These are phyloP conservation scores for Barnettozyma californica DNA, from an alignment of 805 yeast species.

Conservation along the genomic window DNA sequence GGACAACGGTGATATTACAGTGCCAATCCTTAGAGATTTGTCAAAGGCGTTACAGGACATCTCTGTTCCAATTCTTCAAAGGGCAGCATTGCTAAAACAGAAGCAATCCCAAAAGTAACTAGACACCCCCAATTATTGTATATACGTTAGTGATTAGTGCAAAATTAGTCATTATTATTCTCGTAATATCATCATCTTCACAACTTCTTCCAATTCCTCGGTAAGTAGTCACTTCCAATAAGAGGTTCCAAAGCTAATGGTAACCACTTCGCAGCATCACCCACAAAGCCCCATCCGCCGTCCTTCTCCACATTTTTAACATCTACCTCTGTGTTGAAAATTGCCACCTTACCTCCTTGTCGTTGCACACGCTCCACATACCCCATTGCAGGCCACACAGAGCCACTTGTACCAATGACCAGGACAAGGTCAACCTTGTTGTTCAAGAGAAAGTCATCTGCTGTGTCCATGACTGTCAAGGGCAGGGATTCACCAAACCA, in stretches of 20 bases:
- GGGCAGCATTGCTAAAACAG: constrained; percentile 16
- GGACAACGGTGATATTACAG: constrained; percentile 52
- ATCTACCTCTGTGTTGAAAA: constrained; percentile 70
- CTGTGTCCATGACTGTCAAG: constrained; percentile 50
- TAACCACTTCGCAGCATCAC: constrained; percentile 71
- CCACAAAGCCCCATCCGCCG: constrained; percentile 64
- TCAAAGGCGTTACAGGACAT: constrained; percentile 72
- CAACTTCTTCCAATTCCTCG: constrained; percentile 23
- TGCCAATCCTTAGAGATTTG: constrained; percentile 60
- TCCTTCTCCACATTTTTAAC: constrained; percentile 37
- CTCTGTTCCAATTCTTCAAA: constrained; percentile 70
- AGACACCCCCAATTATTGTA: background rate
- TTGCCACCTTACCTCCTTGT: constrained; percentile 78
- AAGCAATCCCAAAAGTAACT: background rate
- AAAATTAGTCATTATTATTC: too few species aligned
- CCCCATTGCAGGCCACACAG: constrained; percentile 90
- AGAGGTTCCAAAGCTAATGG: constrained; percentile 61
- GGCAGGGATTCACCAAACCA: constrained; percentile 95
- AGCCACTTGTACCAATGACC: constrained; percentile 81
- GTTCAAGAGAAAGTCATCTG: constrained; percentile 60
- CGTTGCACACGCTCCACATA: constrained; percentile 71
- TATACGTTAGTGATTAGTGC: background rate
- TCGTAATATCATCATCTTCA: constrained; percentile 1
- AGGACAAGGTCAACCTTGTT: constrained; percentile 62
- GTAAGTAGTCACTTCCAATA: constrained; percentile 29